These are phyloP conservation scores for Hypoxylon fragiforme DNA, from an alignment of 495 filamentous ascomycete species.

Conservation along the genomic window DNA sequence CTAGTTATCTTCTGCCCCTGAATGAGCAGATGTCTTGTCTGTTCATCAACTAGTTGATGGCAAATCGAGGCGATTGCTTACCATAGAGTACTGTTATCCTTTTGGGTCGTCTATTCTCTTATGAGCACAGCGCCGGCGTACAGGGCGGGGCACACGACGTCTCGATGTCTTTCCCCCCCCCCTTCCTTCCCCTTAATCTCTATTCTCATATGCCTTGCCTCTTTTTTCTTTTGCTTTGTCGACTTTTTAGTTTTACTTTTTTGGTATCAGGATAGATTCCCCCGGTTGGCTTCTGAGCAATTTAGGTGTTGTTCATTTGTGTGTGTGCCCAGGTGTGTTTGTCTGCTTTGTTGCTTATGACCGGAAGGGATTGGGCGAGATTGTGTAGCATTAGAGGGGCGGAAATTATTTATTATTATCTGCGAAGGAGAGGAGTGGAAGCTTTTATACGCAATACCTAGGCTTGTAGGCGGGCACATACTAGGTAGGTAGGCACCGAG, in stretches of 20 bases:
- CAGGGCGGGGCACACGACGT: not conserved
- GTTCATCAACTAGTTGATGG: too few relatives aligned
- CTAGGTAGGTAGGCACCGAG: too few relatives aligned
- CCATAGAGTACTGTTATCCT: conserved; percentile 8
- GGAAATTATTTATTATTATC: not conserved
- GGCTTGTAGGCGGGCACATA: too few relatives aligned
- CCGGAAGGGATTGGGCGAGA: conserved; percentile 4
- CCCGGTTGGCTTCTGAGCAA: not conserved
- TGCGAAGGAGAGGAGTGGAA: too few relatives aligned
- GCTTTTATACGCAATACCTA: too few relatives aligned
- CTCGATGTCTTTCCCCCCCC: too few relatives aligned
- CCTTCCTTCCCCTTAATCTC: too few relatives aligned
- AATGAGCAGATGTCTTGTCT: too few relatives aligned
- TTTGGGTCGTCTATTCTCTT: conserved; percentile 2
- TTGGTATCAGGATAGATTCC: conserved; percentile 16
- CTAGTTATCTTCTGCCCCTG: not conserved
- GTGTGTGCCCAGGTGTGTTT: too few relatives aligned
- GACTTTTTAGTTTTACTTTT: not conserved
- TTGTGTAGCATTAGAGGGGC: conserved; percentile 13
- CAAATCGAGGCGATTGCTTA: conserved; percentile 11
- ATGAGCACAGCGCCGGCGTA: conserved; percentile 30
- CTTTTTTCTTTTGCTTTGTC: not conserved
- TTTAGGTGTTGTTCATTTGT: conserved; percentile 5
- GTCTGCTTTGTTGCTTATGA: too few relatives aligned
- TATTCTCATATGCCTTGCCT: too few relatives aligned